Evolutionary conservation across 225 moss, liverwort and hornwort genomes (phyloP).

Genomic region (Thuidium tamariscinum): DNA sequence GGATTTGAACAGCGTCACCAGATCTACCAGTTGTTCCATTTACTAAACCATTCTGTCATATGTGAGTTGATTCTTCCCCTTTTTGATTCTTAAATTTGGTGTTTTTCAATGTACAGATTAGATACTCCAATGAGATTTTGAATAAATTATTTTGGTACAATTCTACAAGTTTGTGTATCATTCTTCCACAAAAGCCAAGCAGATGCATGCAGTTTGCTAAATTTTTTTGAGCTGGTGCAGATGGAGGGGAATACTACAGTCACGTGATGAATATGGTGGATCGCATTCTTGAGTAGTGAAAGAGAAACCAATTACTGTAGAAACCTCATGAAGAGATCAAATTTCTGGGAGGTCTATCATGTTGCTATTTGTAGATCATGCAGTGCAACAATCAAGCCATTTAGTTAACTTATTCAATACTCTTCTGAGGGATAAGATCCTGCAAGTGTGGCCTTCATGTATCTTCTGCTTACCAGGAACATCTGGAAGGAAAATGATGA

Average conservation of each 20-base stretch:
- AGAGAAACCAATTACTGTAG: not conserved
- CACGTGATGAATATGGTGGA: slow-evolving; percentile 52
- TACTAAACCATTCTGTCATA: slow-evolving; percentile 64
- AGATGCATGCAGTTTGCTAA: not conserved
- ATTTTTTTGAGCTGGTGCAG: slow-evolving; percentile 14
- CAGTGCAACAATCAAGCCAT: not conserved
- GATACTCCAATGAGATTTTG: not conserved
- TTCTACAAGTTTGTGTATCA: not conserved
- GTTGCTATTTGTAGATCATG: not conserved
- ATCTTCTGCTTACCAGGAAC: not conserved
- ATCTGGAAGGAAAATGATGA: not conserved
- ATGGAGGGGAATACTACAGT: slow-evolving; percentile 58
- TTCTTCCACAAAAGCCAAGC: not conserved
- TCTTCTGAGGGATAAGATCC: not conserved
- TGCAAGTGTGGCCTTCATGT: not conserved
- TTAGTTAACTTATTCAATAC: not conserved
- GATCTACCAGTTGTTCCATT: slow-evolving; percentile 69
- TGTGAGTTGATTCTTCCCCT: slow-evolving; percentile 22
- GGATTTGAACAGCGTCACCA: slow-evolving; percentile 62
- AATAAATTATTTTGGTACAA: not conserved
- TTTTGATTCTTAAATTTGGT: not conserved
- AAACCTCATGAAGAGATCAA: not conserved
- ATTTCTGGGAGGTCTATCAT: not conserved
- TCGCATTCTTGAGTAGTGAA: slow-evolving; percentile 19
- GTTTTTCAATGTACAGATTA: not conserved